Percentiles rank a stretch among this genome's conserved stretches.
Conservation (phyloP, 164 flowering plant species). For the Akebia trifoliata region DNA sequence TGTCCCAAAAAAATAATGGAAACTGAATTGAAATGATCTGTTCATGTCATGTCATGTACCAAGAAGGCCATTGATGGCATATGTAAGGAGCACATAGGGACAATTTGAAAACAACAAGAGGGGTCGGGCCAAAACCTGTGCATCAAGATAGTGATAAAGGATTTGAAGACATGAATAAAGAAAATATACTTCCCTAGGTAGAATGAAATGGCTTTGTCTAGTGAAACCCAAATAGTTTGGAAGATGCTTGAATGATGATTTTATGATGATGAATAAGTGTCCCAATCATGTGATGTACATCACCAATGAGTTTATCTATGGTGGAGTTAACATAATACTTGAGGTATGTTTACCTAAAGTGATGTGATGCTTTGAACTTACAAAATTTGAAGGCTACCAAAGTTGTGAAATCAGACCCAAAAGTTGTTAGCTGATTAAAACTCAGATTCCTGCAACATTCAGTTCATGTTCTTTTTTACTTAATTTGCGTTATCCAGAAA, state of each 20-base stretch:
- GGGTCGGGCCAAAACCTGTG: not conserved
- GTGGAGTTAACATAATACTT: too few species aligned
- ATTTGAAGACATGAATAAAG: not conserved
- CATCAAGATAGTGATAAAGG: not conserved
- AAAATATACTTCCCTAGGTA: not conserved
- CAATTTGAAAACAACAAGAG: not conserved
- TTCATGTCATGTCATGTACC: too few species aligned
- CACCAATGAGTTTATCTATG: too few species aligned
- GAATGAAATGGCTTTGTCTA: not conserved
- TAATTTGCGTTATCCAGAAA: not conserved
- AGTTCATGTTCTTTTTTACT: slow-evolving; percentile 8
- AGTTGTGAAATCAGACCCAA: slow-evolving; percentile 58
- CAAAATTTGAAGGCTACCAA: slow-evolving; percentile 62
- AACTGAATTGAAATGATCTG: too few species aligned
- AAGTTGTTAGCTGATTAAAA: slow-evolving; percentile 66
- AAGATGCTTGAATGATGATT: not conserved
- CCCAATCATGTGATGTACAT: too few species aligned
- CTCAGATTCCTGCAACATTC: slow-evolving; percentile 71
- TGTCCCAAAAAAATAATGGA: too few species aligned
- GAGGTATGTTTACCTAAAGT: not conserved
- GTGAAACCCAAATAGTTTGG: not conserved
- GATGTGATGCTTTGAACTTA: slow-evolving; percentile 31
- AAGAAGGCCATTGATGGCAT: too few species aligned
- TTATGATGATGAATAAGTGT: not conserved
- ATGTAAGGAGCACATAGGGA: not conserved